Evolutionary conservation across 2,329 filamentous ascomycete species (phyloP), one percentile per base, ranked within the genome.

Genomic region (Trichoderma sp.): DNA sequence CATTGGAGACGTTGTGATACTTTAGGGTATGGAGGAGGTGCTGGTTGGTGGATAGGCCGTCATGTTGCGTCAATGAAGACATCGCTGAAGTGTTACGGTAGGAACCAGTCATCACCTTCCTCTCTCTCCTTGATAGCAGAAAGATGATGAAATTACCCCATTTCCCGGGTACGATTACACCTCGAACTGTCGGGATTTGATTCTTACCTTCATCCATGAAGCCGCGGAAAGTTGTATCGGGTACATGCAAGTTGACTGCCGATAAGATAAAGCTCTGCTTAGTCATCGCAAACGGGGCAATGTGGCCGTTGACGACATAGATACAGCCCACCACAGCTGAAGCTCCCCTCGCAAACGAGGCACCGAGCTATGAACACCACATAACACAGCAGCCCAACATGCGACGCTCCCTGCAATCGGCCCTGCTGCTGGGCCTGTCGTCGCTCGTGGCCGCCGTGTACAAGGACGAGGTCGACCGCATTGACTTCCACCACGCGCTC

Each of bases 401-500:
- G 77, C 76, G 77, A 71, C 74, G 73, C 69, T 70, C 74, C 69
- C 59, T 78, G 62, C 73, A 75, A 70, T 72, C 75, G 68, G 72
- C 72, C 67, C 71, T 78, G 47, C 72, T 80, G 34, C 71, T 80
- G 70, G 78, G 74, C 69, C 73, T 80, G 54, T 76, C 78, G 64
- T 73, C 78, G 56, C 71, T 79, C 55, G 80, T 85, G 59, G 71
- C 71, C 7, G 91, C 93, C 69, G 87, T 98, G 67, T 97, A 93
- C 80, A 83, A 86, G 71, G 95, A 99, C 75, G 94, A 99, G 78
- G 93, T 96, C 70, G 93, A 89, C 80, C 85, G 92, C 72, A 86
- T 96, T 76, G 95, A 99, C 79, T 98, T 93, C 80, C 94, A 98
- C 79, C 88, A 96, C 80, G 87, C 91, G 69, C 88, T 98, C 56